Evolutionary conservation across 345 rosid species (phyloP), one percentile per base, ranked within the genome.

Genomic region (Gossypium sturtianum): DNA sequence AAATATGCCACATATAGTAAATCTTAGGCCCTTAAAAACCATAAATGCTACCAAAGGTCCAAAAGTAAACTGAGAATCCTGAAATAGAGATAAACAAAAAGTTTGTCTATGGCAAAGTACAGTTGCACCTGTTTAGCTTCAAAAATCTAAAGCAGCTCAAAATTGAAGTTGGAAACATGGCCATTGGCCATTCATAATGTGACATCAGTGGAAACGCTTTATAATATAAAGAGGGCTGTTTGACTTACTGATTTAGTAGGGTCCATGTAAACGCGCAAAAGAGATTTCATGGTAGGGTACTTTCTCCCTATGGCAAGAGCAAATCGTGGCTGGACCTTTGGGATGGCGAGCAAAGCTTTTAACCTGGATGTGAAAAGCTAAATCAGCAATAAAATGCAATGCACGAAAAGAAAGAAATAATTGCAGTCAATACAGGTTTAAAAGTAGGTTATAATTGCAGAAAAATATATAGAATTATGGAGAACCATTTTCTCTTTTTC

Each of bases 221-320:
- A 77, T 17, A 65, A 66, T 47, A 71, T 20, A 38, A 64, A 11
- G 34, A 27, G 65, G 47, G 19, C 48, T 52, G 67, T 41, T 70
- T 70, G 12, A 82, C 98, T 86, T 79, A 95, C 98, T 13, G 98
- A 80, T 85, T 77, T 90, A 74, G 59, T 80, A 20, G 94, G 91
- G 76, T 93, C 97, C 96, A 91, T 89, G 79, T 93, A 59, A 91
- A 83, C 88, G 16, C 77, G 85, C 83, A 95, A 83, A 73, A 95
- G 97, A 72, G 99, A 88, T 85, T 86, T 95, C 98, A 92, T 89
- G n/a, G 98, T 86, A 17, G 98, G 98, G 77, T 94, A 92, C 85
- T 87, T 87, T 83, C 87, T 91, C 92, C 89, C 82, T 78, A 92
- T 89, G 49, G 98, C 93, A 74, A 92, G 51, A 3, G 97, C 98